phyloP scores from a whole-genome alignment of 2,329 filamentous ascomycete genomes.

The Penicillium corylophilum region DNA sequence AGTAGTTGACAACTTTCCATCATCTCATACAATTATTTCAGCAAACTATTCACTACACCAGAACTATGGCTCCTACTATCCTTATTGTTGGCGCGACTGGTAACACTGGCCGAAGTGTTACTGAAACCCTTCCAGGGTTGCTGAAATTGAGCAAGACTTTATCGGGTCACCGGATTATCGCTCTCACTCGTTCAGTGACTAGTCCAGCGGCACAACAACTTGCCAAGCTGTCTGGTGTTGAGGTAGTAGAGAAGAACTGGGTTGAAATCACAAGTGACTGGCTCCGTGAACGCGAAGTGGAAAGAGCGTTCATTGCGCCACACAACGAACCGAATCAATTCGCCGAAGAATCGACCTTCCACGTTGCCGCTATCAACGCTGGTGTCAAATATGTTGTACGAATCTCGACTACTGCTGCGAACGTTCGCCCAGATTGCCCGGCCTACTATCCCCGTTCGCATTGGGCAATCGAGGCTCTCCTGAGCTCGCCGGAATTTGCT shows the following conservation, averaged over 20 bases:
- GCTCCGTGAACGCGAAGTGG: conserved; percentile 40
- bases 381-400: conserved; percentile 46
- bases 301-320: conserved; percentile 42
- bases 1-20: background rate
- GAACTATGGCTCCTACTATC: conserved; percentile 35
- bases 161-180: conserved; percentile 27
- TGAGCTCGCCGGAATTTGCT: conserved; percentile 38
- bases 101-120: conserved; percentile 36
- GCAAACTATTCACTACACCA: background rate
- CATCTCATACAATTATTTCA: no score
- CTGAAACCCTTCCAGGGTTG: conserved; percentile 27
- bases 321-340: conserved; percentile 42
- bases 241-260: conserved; percentile 40
- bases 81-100: conserved; percentile 41
- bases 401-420: conserved; percentile 41
- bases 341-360: conserved; percentile 42
- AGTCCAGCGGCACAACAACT: conserved; percentile 27
- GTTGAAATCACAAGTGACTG: conserved; percentile 40
- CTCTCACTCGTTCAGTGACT: conserved; percentile 30
- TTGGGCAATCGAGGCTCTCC: conserved; percentile 44
- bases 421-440: conserved; percentile 35
- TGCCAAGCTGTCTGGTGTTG: conserved; percentile 33
- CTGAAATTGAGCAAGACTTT: conserved; percentile 18
- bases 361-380: conserved; percentile 34
- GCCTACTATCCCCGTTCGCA: conserved; percentile 42